A percentile compares a stretch with the other conserved stretches of the same genome.
These are phyloP conservation scores for Colletotrichum cereale DNA, from an alignment of 2,329 filamentous ascomycete genomes.

Conservation along the genomic window DNA sequence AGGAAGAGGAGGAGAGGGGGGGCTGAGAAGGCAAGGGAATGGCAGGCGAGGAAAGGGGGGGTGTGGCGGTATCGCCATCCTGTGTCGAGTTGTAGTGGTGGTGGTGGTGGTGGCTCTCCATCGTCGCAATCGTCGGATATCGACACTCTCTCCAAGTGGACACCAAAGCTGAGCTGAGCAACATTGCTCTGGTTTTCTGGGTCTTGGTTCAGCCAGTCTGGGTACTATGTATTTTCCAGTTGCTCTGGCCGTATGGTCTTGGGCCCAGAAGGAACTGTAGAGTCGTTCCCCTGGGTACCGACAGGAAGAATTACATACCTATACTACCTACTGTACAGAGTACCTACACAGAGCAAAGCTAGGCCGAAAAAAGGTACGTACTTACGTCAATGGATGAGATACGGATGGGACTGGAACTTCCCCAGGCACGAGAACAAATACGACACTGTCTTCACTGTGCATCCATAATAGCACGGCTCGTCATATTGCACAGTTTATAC, in stretches of 20 bases:
- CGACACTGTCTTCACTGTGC: slow-evolving; percentile 30
- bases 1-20: slow-evolving; percentile 11
- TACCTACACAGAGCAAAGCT: not conserved
- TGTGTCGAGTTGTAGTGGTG: not conserved
- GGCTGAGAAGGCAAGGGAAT: not conserved
- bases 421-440: slow-evolving; percentile 26
- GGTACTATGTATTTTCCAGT: not conserved
- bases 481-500: slow-evolving; percentile 9
- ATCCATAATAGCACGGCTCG: slow-evolving; percentile 6
- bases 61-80: not conserved
- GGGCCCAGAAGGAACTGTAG: slow-evolving; percentile 1
- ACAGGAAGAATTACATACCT: slow-evolving; percentile 12
- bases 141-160: slow-evolving; percentile 22
- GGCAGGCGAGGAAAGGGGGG: slow-evolving; percentile 3
- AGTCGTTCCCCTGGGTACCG: not conserved
- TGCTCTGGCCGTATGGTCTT: slow-evolving; percentile 5
- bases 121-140: slow-evolving; percentile 20
- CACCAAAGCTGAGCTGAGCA: slow-evolving; percentile 18
- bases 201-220: slow-evolving; percentile 6
- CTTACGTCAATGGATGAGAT: slow-evolving; percentile 30
- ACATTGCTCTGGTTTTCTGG: slow-evolving; percentile 1
- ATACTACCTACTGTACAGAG: no score
- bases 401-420: slow-evolving; percentile 32
- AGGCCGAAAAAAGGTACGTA: slow-evolving; percentile 9
- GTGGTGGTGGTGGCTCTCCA: slow-evolving; percentile 21